A percentile compares a stretch with the other conserved stretches of the same genome.
phyloP scores from a whole-genome alignment of 2,329 filamentous ascomycete species.

The Hyphodiscus sp. region DNA sequence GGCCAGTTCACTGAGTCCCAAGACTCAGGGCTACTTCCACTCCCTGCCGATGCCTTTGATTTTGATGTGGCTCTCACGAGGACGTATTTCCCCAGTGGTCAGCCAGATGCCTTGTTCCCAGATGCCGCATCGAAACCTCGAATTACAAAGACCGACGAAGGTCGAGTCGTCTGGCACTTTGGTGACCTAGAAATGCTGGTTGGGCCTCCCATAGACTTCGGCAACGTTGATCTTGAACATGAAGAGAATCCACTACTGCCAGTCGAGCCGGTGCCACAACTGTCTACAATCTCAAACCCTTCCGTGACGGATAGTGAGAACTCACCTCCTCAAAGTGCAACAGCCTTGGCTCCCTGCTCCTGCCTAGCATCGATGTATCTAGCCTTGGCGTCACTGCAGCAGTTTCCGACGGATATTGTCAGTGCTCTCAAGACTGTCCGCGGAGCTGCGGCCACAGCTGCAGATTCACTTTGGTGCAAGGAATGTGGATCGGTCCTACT shows the following conservation, averaged over 20 bases:
- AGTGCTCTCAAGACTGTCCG: slow-evolving; percentile 23
- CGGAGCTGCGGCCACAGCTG: slow-evolving; percentile 25
- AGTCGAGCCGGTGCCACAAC: slow-evolving; percentile 3
- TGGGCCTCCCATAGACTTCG: slow-evolving; percentile 18
- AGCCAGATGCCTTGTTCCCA: neutral
- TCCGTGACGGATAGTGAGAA: slow-evolving; percentile 14
- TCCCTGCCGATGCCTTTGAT: slow-evolving; percentile 8
- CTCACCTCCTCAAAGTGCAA: slow-evolving; percentile 3
- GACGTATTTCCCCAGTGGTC: slow-evolving; percentile 9
- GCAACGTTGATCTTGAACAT: slow-evolving; percentile 10
- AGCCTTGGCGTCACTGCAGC: slow-evolving; percentile 24
- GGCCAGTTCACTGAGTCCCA: neutral
- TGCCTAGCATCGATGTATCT: slow-evolving; percentile 29
- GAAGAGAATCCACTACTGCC: neutral
- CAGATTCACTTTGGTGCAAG: slow-evolving; percentile 45
- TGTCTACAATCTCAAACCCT: slow-evolving; percentile 12
- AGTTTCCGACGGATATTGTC: slow-evolving; percentile 24
- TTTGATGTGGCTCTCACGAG: slow-evolving; percentile 11
- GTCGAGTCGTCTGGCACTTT: slow-evolving; percentile 18
- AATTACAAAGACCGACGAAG: slow-evolving; percentile 1
- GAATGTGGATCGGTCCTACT: slow-evolving; percentile 39
- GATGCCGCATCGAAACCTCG: neutral
- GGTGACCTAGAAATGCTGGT: slow-evolving; percentile 12
- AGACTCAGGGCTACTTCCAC: slow-evolving; percentile 12
- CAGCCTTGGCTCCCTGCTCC: slow-evolving; percentile 14